A percentile compares a stretch with the other conserved stretches of the same genome.
Conservation (phyloP, 2,329 filamentous ascomycete genomes). For the Xylariaceae sp. region DNA sequence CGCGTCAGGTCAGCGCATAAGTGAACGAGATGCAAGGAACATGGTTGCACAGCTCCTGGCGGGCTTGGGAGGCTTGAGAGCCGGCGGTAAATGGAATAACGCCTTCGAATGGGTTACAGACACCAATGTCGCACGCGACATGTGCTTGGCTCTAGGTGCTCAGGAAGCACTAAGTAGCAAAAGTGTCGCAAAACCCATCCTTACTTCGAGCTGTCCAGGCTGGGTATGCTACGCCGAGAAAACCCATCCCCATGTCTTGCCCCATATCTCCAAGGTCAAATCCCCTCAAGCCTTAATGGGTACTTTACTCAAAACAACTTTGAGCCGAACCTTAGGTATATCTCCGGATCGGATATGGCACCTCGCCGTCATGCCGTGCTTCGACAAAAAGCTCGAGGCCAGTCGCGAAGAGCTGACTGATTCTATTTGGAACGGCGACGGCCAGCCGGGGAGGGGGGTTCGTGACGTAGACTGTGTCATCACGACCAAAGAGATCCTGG, state of each 20-base stretch:
- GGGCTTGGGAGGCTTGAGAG: slow-evolving; percentile 64
- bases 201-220: slow-evolving; percentile 89
- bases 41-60: slow-evolving; percentile 80
- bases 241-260: slow-evolving; percentile 89
- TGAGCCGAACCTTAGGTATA: slow-evolving; percentile 70
- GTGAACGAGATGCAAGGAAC: slow-evolving; percentile 67
- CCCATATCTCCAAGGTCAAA: slow-evolving; percentile 86
- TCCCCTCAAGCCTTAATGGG: slow-evolving; percentile 91
- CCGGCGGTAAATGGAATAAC: slow-evolving; percentile 68
- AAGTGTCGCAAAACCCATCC: slow-evolving; percentile 51
- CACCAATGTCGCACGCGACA: slow-evolving; percentile 78
- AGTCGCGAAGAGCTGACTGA: slow-evolving; percentile 90
- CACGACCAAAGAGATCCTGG: slow-evolving; percentile 89
- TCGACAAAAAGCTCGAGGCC: slow-evolving; percentile 97
- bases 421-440: slow-evolving; percentile 60
- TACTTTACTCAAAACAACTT: slow-evolving; percentile 80
- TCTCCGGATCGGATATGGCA: slow-evolving; percentile 85
- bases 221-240: slow-evolving; percentile 99
- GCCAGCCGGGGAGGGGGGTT: slow-evolving; percentile 51
- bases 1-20: slow-evolving; percentile 68
- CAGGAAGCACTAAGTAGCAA: slow-evolving; percentile 59
- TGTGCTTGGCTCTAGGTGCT: slow-evolving; percentile 74
- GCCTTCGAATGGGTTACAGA: slow-evolving; percentile 87
- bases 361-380: slow-evolving; percentile 94
- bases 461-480: slow-evolving; percentile 97